These are phyloP conservation scores for Zizania latifolia DNA, from an alignment of 176 grass and related monocot species.

Conservation along the genomic window DNA sequence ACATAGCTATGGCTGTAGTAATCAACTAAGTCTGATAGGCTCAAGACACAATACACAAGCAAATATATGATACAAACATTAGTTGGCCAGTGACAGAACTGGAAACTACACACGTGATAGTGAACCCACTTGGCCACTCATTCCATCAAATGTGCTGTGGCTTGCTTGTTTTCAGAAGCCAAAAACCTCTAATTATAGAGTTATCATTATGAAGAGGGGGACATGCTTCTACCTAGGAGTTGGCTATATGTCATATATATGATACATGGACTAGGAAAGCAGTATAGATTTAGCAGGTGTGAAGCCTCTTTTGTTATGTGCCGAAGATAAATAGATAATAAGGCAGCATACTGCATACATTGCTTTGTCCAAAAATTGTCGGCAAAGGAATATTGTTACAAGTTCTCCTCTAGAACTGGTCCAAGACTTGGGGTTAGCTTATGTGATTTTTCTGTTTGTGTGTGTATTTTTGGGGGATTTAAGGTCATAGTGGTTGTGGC, in stretches of 20 bases:
- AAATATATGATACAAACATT: not conserved
- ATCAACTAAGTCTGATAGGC: not conserved
- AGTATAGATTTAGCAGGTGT: not conserved
- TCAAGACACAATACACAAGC: not conserved
- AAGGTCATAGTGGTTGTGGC: too few relatives aligned
- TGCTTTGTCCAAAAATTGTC: too few relatives aligned
- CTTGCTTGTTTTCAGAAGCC: constrained; percentile 1
- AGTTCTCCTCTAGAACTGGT: not conserved
- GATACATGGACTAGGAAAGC: not conserved
- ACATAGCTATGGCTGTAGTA: too few relatives aligned
- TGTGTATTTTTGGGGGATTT: not conserved
- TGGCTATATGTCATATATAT: not conserved
- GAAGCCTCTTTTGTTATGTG: not conserved
- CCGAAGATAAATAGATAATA: not conserved
- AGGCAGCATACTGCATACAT: not conserved
- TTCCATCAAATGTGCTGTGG: not conserved
- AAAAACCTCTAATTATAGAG: not conserved
- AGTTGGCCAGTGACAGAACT: not conserved
- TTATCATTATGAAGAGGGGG: not conserved
- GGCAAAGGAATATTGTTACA: not conserved
- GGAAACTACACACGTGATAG: not conserved
- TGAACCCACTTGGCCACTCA: not conserved
- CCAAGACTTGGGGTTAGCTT: not conserved
- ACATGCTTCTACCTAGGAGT: not conserved
- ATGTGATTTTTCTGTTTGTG: not conserved